Percentiles rank a stretch among this genome's conserved stretches.
Evolutionary conservation across 2,329 filamentous ascomycete species (phyloP).

Genomic region (Fusarium guadeloupense): DNA sequence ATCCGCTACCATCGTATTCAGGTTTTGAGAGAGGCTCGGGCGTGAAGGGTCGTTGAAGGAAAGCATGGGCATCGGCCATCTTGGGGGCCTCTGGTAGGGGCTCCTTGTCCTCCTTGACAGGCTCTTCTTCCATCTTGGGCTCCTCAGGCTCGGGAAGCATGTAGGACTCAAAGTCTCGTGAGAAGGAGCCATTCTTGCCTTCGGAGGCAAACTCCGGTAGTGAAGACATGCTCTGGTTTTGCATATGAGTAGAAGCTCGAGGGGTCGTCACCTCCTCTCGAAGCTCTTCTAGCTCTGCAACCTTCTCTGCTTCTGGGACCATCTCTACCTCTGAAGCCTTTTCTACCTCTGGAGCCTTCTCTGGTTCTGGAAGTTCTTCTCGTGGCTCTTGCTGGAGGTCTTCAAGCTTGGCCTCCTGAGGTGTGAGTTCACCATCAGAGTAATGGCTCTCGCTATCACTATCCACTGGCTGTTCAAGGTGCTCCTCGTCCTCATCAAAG

Average conservation of each 20-base stretch:
- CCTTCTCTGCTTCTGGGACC: neutral
- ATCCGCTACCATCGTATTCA: slow-evolving; percentile 71
- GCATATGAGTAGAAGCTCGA: slow-evolving; percentile 51
- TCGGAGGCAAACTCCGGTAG: slow-evolving; percentile 52
- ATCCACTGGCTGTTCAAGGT: slow-evolving; percentile 58
- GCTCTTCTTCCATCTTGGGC: slow-evolving; percentile 46
- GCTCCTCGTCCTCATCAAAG: slow-evolving; percentile 68
- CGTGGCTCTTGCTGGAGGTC: slow-evolving; percentile 52
- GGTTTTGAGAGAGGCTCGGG: slow-evolving; percentile 65
- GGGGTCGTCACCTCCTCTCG: slow-evolving; percentile 63
- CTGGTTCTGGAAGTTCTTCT: neutral
- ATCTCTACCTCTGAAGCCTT: no score
- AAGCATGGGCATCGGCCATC: slow-evolving; percentile 50
- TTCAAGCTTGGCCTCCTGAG: slow-evolving; percentile 35
- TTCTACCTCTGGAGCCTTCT: slow-evolving; percentile 16
- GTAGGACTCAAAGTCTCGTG: slow-evolving; percentile 56
- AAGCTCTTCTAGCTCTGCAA: slow-evolving; percentile 25
- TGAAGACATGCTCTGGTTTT: slow-evolving; percentile 35
- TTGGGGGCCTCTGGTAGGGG: slow-evolving; percentile 41
- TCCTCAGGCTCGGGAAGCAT: slow-evolving; percentile 55
- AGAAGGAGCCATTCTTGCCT: slow-evolving; percentile 51
- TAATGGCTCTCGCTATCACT: slow-evolving; percentile 53
- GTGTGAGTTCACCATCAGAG: slow-evolving; percentile 43
- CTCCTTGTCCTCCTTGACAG: slow-evolving; percentile 35
- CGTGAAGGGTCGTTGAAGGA: slow-evolving; percentile 57